Evolutionary conservation across 1,139 yeast species (phyloP), one percentile per base, ranked within the genome.

Genomic region (Suhomyces yuchorum): DNA sequence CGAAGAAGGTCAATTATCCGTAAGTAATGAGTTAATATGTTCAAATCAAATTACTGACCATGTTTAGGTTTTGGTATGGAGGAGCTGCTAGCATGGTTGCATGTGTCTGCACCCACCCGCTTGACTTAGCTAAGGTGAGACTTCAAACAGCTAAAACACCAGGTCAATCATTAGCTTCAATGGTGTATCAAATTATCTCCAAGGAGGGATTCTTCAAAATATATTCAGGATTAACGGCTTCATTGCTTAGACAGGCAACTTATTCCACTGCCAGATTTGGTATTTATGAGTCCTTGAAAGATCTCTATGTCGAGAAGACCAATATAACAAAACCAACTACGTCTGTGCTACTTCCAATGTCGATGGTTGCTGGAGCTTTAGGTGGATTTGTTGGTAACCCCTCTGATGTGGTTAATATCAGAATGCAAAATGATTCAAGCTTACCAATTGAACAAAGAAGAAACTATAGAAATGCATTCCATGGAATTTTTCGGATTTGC

Each of bases 361-460:
- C 96, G 5, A 87, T 89, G 95, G 56, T 86, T 15, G 82, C 93
- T 8, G 96, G 97, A 42, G 87, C 85, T 23, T 67, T 84, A 47
- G 96, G 97, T 48, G 96, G 96, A 8, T 68, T 88, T 33, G 85
- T 87, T 2, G 96, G 96, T 23, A 90, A 89, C 60, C 96, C 96
- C 2, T 83, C 95, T 1, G 96, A 90, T 65, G 87, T 90, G 20
- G 90, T 88, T 38, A 90, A 90, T 58, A 87, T 90, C 52, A 80
- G 96, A 66, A 90, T 90, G 96, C 96, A 90, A 66, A 90, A 89
- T 65, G 97, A 90, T 61, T 80, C 86, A 6, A 70, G 91, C 0
- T 73, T 87, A 51, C 88, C 93, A 2, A 49, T 68, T 4, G 84
- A 75, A 3, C 77, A 82, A 57, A 78, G 92, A 64, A 78, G 96